A percentile compares a stretch with the other conserved stretches of the same genome.
These are phyloP conservation scores for Bipolaris sorokiniana DNA, from an alignment of 2,329 filamentous ascomycete species.

Conservation along the genomic window DNA sequence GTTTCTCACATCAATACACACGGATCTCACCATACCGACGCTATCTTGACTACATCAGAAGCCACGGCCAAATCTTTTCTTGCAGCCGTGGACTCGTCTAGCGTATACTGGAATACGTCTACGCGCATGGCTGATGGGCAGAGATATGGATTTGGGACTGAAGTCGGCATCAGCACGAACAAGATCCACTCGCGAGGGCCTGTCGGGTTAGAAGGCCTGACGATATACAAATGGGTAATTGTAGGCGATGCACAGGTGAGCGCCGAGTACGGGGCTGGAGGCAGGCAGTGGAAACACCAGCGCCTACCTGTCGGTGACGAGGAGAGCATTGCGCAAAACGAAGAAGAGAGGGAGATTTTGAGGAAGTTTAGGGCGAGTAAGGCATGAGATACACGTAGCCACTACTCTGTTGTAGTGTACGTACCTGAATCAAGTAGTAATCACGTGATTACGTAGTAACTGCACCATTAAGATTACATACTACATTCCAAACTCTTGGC, in stretches of 20 bases:
- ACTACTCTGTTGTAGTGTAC: too few species aligned
- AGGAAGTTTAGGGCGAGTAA: slow-evolving; percentile 39
- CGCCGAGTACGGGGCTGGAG: slow-evolving; percentile 68
- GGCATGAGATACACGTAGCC: neutral
- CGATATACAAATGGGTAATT: slow-evolving; percentile 97
- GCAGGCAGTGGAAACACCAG: slow-evolving; percentile 64
- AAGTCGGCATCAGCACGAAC: slow-evolving; percentile 98
- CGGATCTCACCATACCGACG: slow-evolving; percentile 93
- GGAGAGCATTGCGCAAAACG: slow-evolving; percentile 38
- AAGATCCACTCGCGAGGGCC: slow-evolving; percentile 96
- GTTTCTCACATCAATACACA: slow-evolving; percentile 90
- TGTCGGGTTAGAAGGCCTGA: slow-evolving; percentile 90
- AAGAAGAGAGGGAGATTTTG: slow-evolving; percentile 44
- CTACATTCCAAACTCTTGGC: too few species aligned
- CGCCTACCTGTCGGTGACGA: slow-evolving; percentile 49
- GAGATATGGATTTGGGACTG: slow-evolving; percentile 96
- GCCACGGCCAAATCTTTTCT: slow-evolving; percentile 80
- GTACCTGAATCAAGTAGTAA: too few species aligned
- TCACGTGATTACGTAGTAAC: too few species aligned
- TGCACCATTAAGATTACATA: too few species aligned
- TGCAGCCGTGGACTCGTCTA: slow-evolving; percentile 82
- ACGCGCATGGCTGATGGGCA: slow-evolving; percentile 95
- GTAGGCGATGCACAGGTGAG: slow-evolving; percentile 83
- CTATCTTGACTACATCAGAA: slow-evolving; percentile 75
- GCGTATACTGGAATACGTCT: slow-evolving; percentile 96